Evolutionary conservation across 2,329 filamentous ascomycete species (phyloP), one percentile per base, ranked within the genome.

Genomic region (Parascedosporium putredinis): DNA sequence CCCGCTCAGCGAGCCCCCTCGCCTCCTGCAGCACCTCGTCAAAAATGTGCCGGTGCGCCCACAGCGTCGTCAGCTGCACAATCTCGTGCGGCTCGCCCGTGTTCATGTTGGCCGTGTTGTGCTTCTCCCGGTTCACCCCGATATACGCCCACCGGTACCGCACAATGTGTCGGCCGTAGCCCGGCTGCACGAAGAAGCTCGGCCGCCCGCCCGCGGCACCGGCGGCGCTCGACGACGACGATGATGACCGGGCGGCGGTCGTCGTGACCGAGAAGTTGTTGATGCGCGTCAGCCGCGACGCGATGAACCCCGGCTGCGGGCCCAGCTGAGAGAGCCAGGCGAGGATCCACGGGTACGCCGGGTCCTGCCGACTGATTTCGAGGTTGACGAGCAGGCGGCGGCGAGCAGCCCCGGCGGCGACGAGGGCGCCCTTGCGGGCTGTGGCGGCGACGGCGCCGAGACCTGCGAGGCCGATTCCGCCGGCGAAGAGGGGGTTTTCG

Each of bases 71-170:
- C 52, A 98, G 70, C 52, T 88, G 93, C 45, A 98, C 78, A 1
- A 90, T 95, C 68, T 98, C 93, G 71, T 95, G 95, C 1, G 93
- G 93, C 57, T 88, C 85, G 51, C 91, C 93, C 23, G 84, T 90
- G 46, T 81, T 81, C 60, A 85, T 78, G 60, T 91, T 87, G 1
- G 87, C 83, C 50, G 89, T 93, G 33, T 76, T 78, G 63, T 95
- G 88, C 56, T 95, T 88, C 63, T 95, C 84, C 49, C 93, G 76
- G 58, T 86, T 85, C 55, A 98, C 88, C 1, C 86, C 78, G 53
- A 98, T 88, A 63, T 93, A 95, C 0, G 91, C 87, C 57, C 85
- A 84, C 52, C 83, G 83, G 64, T 94, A 93, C 53, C 88, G 87
- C 55, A 98, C 73, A 25, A 97, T 79, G 61, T 98, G 90, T 51